Percentiles rank a stretch among this genome's conserved stretches.
Conservation (phyloP, 2,329 filamentous ascomycete genomes). For the Onygenales sp. region DNA sequence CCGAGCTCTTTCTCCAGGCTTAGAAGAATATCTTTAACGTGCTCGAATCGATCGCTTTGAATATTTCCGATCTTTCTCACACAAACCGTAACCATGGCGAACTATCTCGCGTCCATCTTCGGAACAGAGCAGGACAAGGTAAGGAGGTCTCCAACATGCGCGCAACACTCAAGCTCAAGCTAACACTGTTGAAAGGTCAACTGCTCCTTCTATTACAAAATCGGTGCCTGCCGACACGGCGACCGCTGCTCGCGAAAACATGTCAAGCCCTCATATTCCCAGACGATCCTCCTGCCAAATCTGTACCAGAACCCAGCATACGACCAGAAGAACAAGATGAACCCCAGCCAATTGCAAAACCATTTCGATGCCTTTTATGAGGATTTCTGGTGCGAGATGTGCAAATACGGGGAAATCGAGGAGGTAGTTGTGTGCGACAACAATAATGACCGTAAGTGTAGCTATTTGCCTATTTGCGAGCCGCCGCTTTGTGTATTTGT, state of each 20-base stretch:
- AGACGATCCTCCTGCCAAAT: constrained; percentile 96
- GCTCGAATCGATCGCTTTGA: neutral
- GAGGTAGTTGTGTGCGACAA: constrained; percentile 99
- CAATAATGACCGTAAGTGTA: constrained; percentile 80
- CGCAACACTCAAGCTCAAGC: neutral
- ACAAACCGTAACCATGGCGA: constrained; percentile 57
- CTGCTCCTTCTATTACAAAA: constrained; percentile 99
- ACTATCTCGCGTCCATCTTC: constrained; percentile 98
- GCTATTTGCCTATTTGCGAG: neutral
- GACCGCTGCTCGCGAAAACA: constrained; percentile 98
- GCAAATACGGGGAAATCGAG: constrained; percentile 95
- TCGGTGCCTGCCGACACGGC: constrained; percentile 95
- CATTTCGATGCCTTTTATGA: constrained; percentile 99
- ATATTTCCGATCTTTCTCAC: neutral
- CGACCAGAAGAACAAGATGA: constrained; percentile 96
- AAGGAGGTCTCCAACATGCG: constrained; percentile 4
- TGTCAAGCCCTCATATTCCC: constrained; percentile 96
- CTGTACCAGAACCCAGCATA: constrained; percentile 98
- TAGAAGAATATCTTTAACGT: neutral
- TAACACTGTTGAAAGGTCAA: constrained; percentile 52
- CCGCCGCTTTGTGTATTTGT: neutral
- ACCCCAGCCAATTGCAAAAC: constrained; percentile 89
- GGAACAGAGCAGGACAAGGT: constrained; percentile 95
- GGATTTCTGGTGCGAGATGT: constrained; percentile 99
- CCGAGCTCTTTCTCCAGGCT: no score